Conservation (phyloP, 148 eudicot species). For the Polygonum maritimum region DNA sequence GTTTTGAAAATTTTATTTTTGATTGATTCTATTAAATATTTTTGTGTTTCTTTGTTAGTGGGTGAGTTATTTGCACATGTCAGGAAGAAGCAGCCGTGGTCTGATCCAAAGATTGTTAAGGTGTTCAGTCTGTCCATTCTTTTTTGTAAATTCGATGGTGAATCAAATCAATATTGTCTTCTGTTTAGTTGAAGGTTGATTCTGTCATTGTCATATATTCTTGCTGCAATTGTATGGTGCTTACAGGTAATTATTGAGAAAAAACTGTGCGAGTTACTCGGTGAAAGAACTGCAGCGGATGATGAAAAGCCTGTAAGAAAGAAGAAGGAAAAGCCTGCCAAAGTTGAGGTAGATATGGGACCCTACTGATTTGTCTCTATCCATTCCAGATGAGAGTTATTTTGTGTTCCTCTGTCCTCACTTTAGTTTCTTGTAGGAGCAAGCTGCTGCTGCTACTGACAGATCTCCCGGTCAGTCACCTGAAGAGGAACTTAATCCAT, state of each 20-base stretch:
- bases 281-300: slow-evolving; percentile 88
- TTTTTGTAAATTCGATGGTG: not conserved
- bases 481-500: slow-evolving; percentile 91
- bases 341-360: slow-evolving; percentile 48
- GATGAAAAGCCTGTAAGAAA: slow-evolving; percentile 80
- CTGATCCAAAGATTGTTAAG: slow-evolving; percentile 14
- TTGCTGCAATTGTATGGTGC: slow-evolving; percentile 8
- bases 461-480: slow-evolving; percentile 39
- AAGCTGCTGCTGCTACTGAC: slow-evolving; percentile 27
- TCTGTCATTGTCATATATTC: not conserved
- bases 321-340: slow-evolving; percentile 95
- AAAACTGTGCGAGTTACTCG: slow-evolving; percentile 52
- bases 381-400: slow-evolving; percentile 5
- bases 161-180: not conserved
- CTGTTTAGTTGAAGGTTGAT: not conserved
- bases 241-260: slow-evolving; percentile 65
- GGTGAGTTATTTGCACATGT: slow-evolving; percentile 14
- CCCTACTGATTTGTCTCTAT: not conserved
- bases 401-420: slow-evolving; percentile 7
- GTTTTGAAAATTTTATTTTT: not conserved
- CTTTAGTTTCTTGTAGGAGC: slow-evolving; percentile 35
- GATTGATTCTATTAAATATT: not conserved
- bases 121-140: not conserved
- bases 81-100: slow-evolving; percentile 12
- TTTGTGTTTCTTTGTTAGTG: slow-evolving; percentile 1